These are phyloP conservation scores for Vitis amurensis DNA, from an alignment of 164 flowering plant species.

Conservation along the genomic window DNA sequence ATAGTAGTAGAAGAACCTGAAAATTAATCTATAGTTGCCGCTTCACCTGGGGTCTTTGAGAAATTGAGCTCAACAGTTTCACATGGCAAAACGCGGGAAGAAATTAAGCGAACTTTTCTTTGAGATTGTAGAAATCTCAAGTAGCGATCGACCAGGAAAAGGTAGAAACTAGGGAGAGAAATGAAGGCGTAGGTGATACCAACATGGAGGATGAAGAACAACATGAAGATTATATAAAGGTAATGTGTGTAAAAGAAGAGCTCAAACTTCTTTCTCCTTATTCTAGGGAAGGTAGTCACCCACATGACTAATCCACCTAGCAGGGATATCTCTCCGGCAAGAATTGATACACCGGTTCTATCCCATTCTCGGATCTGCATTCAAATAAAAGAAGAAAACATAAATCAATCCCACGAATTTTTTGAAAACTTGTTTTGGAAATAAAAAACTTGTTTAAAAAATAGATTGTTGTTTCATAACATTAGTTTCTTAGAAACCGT, in stretches of 20 bases:
- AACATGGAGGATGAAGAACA: constrained; percentile 71
- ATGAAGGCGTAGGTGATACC: constrained; percentile 53
- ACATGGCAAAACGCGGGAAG: constrained; percentile 67
- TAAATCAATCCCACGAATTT: too few species aligned
- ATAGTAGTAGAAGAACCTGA: neutral
- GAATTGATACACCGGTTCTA: constrained; percentile 38
- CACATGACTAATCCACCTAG: constrained; percentile 52
- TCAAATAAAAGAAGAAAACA: too few species aligned
- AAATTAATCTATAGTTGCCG: neutral
- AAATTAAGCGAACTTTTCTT: constrained; percentile 44
- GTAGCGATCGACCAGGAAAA: constrained; percentile 77
- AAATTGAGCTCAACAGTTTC: constrained; percentile 75
- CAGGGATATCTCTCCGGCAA: constrained; percentile 70
- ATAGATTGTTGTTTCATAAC: too few species aligned
- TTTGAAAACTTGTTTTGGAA: too few species aligned
- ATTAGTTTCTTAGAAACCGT: too few species aligned
- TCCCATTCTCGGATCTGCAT: constrained; percentile 68
- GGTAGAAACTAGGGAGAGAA: constrained; percentile 79
- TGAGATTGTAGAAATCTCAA: constrained; percentile 75
- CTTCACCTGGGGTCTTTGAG: constrained; percentile 58
- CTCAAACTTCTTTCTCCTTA: constrained; percentile 67
- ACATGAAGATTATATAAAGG: constrained; percentile 62
- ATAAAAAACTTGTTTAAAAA: too few species aligned
- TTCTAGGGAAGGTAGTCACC: constrained; percentile 47
- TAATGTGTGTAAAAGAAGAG: constrained; percentile 81